phyloP scores from a whole-genome alignment of 495 filamentous ascomycete genomes.

The Neohortaea acidophila region DNA sequence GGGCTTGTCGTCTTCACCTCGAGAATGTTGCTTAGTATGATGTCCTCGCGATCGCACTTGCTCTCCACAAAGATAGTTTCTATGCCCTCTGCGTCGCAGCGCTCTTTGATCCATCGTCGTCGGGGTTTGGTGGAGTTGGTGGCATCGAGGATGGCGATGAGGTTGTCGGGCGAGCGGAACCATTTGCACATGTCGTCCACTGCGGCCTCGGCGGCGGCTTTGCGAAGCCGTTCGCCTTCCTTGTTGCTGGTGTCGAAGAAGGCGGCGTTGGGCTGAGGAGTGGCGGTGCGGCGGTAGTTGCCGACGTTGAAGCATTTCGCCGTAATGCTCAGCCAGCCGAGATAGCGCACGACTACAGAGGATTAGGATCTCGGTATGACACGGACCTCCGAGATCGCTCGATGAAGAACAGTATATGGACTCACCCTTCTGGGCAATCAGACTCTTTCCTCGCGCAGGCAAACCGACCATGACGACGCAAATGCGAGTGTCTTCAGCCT shows the following conservation, averaged over 20 bases:
- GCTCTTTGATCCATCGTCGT: conserved; percentile 80
- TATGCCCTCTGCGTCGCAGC: conserved; percentile 53
- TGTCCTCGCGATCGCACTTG: conserved; percentile 82
- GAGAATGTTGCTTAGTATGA: conserved; percentile 93
- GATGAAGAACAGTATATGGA: too few relatives aligned
- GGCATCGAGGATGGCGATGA: conserved; percentile 85
- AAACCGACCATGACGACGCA: conserved; percentile 99
- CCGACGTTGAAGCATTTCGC: conserved; percentile 95
- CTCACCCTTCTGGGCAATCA: conserved; percentile 88
- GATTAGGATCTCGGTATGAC: background rate
- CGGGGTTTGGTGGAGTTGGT: conserved; percentile 84
- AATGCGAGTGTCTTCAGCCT: conserved; percentile 88
- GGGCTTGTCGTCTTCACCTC: conserved; percentile 95
- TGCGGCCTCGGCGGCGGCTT: conserved; percentile 75
- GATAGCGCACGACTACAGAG: conserved; percentile 72
- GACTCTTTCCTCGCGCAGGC: conserved; percentile 86
- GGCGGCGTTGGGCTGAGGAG: conserved; percentile 70
- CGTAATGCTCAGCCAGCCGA: conserved; percentile 86
- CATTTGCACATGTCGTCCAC: conserved; percentile 82
- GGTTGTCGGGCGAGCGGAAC: conserved; percentile 57
- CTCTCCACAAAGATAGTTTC: conserved; percentile 92
- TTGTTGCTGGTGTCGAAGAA: conserved; percentile 84
- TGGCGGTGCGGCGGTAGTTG: conserved; percentile 73
- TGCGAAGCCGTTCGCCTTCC: conserved; percentile 79
- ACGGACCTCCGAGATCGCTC: background rate